Evolutionary conservation across 768 basidiomycete species (phyloP).

Genomic region (Inosperma sp.): DNA sequence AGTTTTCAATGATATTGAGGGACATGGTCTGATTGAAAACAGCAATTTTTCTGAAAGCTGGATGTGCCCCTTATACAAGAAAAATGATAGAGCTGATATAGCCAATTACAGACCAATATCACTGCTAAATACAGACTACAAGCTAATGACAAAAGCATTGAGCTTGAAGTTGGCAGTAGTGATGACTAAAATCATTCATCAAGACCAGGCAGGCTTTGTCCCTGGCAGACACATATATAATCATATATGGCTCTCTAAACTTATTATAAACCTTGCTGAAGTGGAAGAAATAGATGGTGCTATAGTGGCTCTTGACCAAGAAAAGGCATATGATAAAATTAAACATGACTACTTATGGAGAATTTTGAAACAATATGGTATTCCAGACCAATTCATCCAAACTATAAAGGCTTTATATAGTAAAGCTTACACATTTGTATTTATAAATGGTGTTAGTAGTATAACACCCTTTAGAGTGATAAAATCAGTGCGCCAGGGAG

Average conservation of each 20-base stretch:
- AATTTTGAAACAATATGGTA: slow-evolving; percentile 14
- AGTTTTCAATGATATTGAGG: neutral
- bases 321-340: slow-evolving; percentile 38
- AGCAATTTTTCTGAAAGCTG: slow-evolving; percentile 31
- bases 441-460: too few species aligned
- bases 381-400: slow-evolving; percentile 27
- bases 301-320: slow-evolving; percentile 33
- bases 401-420: too few species aligned
- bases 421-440: too few species aligned
- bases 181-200: slow-evolving; percentile 24
- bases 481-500: too few species aligned
- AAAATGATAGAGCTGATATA: slow-evolving; percentile 30
- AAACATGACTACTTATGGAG: slow-evolving; percentile 29
- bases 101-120: slow-evolving; percentile 37
- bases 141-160: slow-evolving; percentile 28
- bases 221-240: slow-evolving; percentile 26
- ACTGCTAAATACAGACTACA: slow-evolving; percentile 35
- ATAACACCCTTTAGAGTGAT: too few species aligned
- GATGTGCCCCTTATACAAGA: too few species aligned
- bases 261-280: slow-evolving; percentile 21
- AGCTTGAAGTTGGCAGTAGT: slow-evolving; percentile 24
- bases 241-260: slow-evolving; percentile 26
- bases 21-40: neutral
- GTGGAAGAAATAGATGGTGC: too few species aligned
- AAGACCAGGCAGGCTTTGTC: slow-evolving; percentile 37